Conservation (phyloP, 78 protist genomes). For the Cavenderia fasciculata region DNA sequence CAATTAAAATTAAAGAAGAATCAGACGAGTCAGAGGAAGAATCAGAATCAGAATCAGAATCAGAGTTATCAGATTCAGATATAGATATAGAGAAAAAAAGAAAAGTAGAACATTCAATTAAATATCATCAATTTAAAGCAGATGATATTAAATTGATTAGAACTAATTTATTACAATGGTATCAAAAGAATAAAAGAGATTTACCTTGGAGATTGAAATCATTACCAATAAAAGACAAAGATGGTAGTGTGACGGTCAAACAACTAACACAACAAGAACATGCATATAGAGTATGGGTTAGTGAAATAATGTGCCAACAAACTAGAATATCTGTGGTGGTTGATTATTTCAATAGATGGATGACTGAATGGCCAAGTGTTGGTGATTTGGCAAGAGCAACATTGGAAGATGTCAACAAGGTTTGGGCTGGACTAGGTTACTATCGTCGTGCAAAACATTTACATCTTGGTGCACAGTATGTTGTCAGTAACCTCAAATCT, state of each 20-base stretch:
- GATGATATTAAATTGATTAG: constrained; percentile 33
- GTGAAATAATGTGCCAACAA: constrained; percentile 94
- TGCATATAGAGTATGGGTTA: constrained; percentile 89
- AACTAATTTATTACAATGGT: constrained; percentile 52
- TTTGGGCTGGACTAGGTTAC: constrained; percentile 94
- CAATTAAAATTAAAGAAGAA: no score
- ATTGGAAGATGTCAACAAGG: constrained; percentile 10
- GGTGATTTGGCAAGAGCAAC: constrained; percentile 76
- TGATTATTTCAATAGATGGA: constrained; percentile 78
- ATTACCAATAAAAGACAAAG: no score
- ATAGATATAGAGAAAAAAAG: no score
- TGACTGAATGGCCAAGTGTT: constrained; percentile 86
- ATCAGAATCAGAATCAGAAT: no score
- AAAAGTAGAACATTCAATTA: not conserved
- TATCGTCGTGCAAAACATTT: constrained; percentile 87
- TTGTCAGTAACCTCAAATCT: constrained; percentile 20
- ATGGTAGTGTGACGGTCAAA: not conserved
- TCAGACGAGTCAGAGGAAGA: no score
- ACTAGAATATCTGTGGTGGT: constrained; percentile 81
- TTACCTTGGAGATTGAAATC: no score
- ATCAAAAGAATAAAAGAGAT: constrained; percentile 44
- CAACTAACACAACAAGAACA: not conserved
- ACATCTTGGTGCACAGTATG: constrained; percentile 81
- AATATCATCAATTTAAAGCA: constrained; percentile 33
- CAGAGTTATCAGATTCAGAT: no score